Base-by-base conservation (phyloP, 164 flowering plant genomes). In the Piper betle region DNA sequence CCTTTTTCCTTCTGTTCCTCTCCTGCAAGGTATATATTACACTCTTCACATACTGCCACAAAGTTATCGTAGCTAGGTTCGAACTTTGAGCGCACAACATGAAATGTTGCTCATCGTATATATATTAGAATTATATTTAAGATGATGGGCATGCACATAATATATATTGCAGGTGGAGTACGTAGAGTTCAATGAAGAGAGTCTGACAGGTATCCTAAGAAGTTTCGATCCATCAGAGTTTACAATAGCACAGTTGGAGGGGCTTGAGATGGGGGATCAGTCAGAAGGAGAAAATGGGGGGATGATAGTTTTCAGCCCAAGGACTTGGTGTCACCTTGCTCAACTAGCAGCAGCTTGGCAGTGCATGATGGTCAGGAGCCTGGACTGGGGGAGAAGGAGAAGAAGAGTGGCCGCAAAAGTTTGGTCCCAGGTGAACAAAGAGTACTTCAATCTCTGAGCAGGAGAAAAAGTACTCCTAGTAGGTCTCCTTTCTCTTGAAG, bases 391-490 rank as follows among this genome's bases (percentile, higher is more conserved):
- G 72, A 74, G 50, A 68, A 65, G 68, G 76, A 63, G 67, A 82
- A 77, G 71, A 75, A 76, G 53, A 61, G 67, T 11, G 71, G 68
- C 46, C 6, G 46, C 0, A 42, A 10, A 42, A 79, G 60, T 4
- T 17, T 78, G 59, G 71, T 83, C n/a, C 79, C 85, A 2, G 80
- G 33, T 25, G 33, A 25, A 25, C 33, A 78, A 10, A 77, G 71
- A 39, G 72, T 78, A 42, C 71, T 77, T 10, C 46, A 42, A 42
- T 81, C 93, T 25, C 73, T 84, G 33, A 68, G 83, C 61, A 76
- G 91, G 67, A 79, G 97, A 59, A 91, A 91, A 78, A 86, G 96
- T 8, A 85, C 90, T 64, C 97, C 97, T 68, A 93, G 82, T 0
- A 83, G 97, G 72, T 80, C 97, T 63, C 97, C 97, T 15, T 80